Evolutionary conservation across 495 filamentous ascomycete species (phyloP), one percentile per base, ranked within the genome.

Genomic region (Saxispiralis lemnorum): DNA sequence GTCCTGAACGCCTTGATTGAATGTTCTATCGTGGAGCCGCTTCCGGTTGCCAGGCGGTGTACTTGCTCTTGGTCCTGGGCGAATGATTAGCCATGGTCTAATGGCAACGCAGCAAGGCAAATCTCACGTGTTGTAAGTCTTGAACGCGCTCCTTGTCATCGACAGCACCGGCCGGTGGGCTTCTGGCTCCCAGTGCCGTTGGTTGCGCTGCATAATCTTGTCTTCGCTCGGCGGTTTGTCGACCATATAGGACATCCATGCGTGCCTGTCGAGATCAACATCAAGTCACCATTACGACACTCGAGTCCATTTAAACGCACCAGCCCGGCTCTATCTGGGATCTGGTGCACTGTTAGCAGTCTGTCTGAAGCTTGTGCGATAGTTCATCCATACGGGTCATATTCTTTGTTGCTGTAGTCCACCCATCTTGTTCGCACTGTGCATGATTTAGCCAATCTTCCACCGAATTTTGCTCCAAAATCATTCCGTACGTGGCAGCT

Each of bases 341-440:
- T 21, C 76, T 83, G 33, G 14, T 13, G 15, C 14, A 6, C 14
- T 24, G 21, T 49, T n/a, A 17, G 48, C 20, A 9, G 9, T 28
- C 14, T 18, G 16, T 10, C 2, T 14, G 5, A 14, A 39, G 13
- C 15, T 5, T 24, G 14, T 13, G 19, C n/a, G 30, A 20, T 16
- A 7, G 14, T 9, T 14, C 17, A 13, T n/a, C 53, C 73, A 47
- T 70, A 87, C 70, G 89, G 66, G 52, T 94, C 83, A 56, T 68
- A 88, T 69, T 94, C 84, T 48, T 79, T 66, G 55, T 79, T 70
- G 66, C 81, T 85, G 70, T 87, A 96, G 63, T 96, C 89, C 38
- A 97, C 82, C 89, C 92, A 96, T 71, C 92, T 76, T 54, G 89
- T 96, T 45, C 92, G 79, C 54, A 96, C 87, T 96, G 49, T 20